Base-by-base conservation (phyloP, 164 flowering plant genomes). In the Malania oleifera region DNA sequence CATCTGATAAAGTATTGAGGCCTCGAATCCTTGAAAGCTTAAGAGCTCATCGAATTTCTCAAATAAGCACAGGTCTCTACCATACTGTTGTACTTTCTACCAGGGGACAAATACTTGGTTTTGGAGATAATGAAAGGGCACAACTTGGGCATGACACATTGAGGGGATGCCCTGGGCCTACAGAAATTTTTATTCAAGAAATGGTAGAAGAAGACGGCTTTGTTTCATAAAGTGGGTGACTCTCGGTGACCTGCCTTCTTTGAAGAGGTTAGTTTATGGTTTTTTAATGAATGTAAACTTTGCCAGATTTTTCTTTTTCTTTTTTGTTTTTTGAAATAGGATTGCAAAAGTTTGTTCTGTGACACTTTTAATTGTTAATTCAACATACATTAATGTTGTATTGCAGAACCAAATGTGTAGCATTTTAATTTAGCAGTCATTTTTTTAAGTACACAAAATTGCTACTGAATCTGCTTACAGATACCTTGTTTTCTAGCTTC, bases 121-220 rank as follows among this genome's bases (percentile, higher is more conserved):
- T 92, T 62, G 96, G 96, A 40, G 98, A 92, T 57, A 92, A 89
- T 68, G 96, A 87, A 72, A 78, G 98, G 63, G 95, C 82, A 13
- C 98, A 89, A 56, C 96, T 92, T 20, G 98, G 96, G 24, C 91
- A 77, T 35, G 96, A 82, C 60, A 72, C 80, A 0, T 65, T 89
- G 64, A 73, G 96, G 72, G 83, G 73, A 52, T 85, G 96, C 78
- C 88, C 79, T 20, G 55, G 75, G 56, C 98, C 98, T 22, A 82
- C 86, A 26, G 88, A 84, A 66, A 85, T 87, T 17, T 74, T 73
- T 59, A 23, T 80, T 44, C 75, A 67, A 18, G 73, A 72, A 59
- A 59, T 40, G 17, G 61, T 24, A 17, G 64, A 52, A 1, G 58
- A 57, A 0, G 46, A 14, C 24, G 56, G 24, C 51, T 51, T 22